Evolutionary conservation across 2,329 filamentous ascomycete species (phyloP), one percentile per base, ranked within the genome.

Genomic region (Alternaria angustiovoidea): DNA sequence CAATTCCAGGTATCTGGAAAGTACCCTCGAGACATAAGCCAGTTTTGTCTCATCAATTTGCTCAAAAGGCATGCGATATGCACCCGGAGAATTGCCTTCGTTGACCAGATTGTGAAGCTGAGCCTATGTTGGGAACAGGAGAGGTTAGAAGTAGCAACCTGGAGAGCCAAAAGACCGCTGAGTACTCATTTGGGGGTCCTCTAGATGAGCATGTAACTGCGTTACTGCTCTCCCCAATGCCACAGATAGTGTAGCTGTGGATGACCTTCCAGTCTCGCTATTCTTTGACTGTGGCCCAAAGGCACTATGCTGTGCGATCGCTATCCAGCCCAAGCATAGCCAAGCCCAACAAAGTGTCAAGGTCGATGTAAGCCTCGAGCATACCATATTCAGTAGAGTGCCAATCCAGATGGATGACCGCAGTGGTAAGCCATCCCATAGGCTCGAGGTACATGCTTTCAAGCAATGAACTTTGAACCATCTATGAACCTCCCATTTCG

Each of bases 51-150:
- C 12, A 1, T 2, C 7, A 3, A 46, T 30, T 1, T 12, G 22
- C 18, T 9, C 16, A 1, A 12, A 5, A 2, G 26, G 2, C 2
- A 32, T 7, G 26, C 43, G 9, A 30, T 20, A 47, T 1, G 26
- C 30, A 0, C n/a, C 16, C 9, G 26, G 0, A 2, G 2, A n/a
- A 1, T 47, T 18, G 26, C 0, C n/a, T 32, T 47, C 11, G n/a
- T 28, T n/a, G 1, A 12, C 28, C 26, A 20, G n/a, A 30, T 32
- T 47, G n/a, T 47, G 16, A n/a, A 32, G 26, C 3, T 26, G 43
- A 14, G n/a, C 43, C 5, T 47, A 11, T 2, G 20, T 7, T 0
- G 1, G 0, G 4, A 44, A 5, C 1, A 26, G 14, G 5, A 24
- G 24, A 11, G 14, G 12, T n/a, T 28, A 26, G 5, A 0, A 47